Base-by-base conservation (phyloP, 768 basidiomycete species). In the Auriculariales sp. region DNA sequence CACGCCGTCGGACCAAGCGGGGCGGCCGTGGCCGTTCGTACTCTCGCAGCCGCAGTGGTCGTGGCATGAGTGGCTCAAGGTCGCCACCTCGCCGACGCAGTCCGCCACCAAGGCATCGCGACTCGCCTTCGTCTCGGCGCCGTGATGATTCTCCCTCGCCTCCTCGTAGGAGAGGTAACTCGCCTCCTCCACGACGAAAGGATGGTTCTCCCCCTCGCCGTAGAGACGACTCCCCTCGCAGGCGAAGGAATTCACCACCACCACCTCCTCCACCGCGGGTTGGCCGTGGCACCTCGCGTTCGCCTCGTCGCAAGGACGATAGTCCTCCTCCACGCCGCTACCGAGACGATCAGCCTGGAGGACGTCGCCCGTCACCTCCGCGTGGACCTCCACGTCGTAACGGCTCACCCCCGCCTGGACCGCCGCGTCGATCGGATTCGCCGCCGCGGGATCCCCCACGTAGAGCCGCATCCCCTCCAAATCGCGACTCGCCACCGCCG, bases 61-160 rank as follows among this genome's bases (percentile, higher is more conserved):
- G n/a, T n/a, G n/a, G n/a, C n/a, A n/a, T n/a, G n/a, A n/a, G n/a
- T n/a, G n/a, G n/a, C n/a, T n/a, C n/a, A n/a, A n/a, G n/a, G n/a
- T n/a, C n/a, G n/a, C n/a, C n/a, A n/a, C n/a, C n/a, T n/a, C 22
- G n/a, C n/a, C 35, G 35, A 9, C n/a, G 35, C 35, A 15, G 35
- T 22, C 22, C 64, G 0, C 68, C 70, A 1, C 67, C 64, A 1
- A 55, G 57, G 2, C 52, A 55, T 30, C 49, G 55, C n/a, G 49
- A 49, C 32, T 56, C 53, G 10, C 52, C 50, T 22, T 33, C 36
- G 17, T 33, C 35, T n/a, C 25, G 45, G 28, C 49, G 51, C 31
- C 24, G 45, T 22, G 36, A 50, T 19, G 42, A 51, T 33, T 52
- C 52, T 15, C 50, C 50, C 9, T 44, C 50, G 14, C 49, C 46